Conservation (phyloP, 192 early-diverging fungal genomes). For the Dissophora globulifera region DNA sequence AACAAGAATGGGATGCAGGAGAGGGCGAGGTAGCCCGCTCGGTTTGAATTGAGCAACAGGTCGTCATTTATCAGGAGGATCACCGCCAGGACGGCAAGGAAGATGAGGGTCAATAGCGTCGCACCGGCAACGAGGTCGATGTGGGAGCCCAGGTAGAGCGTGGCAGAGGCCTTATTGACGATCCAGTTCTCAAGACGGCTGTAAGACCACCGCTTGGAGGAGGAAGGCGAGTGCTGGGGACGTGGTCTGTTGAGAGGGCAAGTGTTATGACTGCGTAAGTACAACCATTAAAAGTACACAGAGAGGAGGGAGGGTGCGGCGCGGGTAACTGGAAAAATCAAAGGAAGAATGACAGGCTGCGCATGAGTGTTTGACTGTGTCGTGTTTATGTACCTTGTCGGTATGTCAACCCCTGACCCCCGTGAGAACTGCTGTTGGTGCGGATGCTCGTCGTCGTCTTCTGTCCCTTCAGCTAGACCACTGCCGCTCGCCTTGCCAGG, state of each 20-base stretch:
- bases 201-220: conserved; percentile 25
- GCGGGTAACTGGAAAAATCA: too few species aligned
- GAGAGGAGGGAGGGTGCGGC: too few species aligned
- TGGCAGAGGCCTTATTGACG: conserved; percentile 57
- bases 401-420: conserved; percentile 16
- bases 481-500: not conserved
- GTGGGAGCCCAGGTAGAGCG: conserved; percentile 29
- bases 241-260: not conserved
- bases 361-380: too few species aligned
- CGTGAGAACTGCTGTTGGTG: not conserved
- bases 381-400: conserved; percentile 14
- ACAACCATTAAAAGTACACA: too few species aligned
- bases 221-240: not conserved
- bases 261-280: not conserved
- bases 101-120: conserved; percentile 47
- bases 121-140: conserved; percentile 53
- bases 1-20: conserved; percentile 61
- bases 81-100: conserved; percentile 42
- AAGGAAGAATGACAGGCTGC: not conserved
- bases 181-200: conserved; percentile 44
- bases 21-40: conserved; percentile 60
- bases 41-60: conserved; percentile 58
- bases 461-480: not conserved
- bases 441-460: not conserved
- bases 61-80: conserved; percentile 50